A percentile compares a stretch with the other conserved stretches of the same genome.
Evolutionary conservation across 805 yeast genomes (phyloP).

Genomic region (Starmerella bacillaris): DNA sequence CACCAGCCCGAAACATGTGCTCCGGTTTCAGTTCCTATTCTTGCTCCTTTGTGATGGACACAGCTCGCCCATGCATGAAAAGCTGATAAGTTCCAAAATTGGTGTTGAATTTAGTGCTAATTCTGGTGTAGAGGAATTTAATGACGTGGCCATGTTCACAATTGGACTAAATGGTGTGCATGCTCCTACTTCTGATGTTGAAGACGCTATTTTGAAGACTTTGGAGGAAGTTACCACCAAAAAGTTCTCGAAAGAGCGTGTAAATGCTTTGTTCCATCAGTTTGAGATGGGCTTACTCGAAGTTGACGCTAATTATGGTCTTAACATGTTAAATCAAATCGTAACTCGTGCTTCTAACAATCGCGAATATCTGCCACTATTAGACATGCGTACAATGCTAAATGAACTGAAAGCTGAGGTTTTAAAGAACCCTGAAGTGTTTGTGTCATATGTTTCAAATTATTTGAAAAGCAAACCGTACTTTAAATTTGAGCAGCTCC

Average conservation of each 20-base stretch:
- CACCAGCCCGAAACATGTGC: constrained; percentile 45
- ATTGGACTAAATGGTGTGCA: constrained; percentile 69
- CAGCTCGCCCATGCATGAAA: constrained; percentile 73
- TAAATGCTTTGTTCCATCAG: constrained; percentile 81
- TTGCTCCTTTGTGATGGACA: constrained; percentile 75
- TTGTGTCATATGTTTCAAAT: constrained; percentile 41
- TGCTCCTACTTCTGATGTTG: constrained; percentile 30
- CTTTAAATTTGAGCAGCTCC: constrained; percentile 62
- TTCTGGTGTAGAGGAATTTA: constrained; percentile 69
- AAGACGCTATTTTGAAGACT: constrained; percentile 27
- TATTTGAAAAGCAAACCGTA: constrained; percentile 31
- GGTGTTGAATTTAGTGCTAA: constrained; percentile 80
- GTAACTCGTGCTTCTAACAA: constrained; percentile 77
- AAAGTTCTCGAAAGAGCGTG: constrained; percentile 38
- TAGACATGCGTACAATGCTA: constrained; percentile 49
- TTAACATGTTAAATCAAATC: constrained; percentile 51
- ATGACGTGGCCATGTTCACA: constrained; percentile 60
- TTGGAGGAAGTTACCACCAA: constrained; percentile 25
- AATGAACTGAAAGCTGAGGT: constrained; percentile 45
- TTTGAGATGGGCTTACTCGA: constrained; percentile 68
- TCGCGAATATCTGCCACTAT: constrained; percentile 44
- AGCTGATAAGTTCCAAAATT: constrained; percentile 64
- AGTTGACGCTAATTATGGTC: constrained; percentile 78
- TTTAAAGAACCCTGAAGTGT: constrained; percentile 35
- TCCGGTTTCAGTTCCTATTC: constrained; percentile 52